Evolutionary conservation across 192 early-diverging fungal genomes (phyloP), one percentile per base, ranked within the genome.

Genomic region (Spinellus fusiger): DNA sequence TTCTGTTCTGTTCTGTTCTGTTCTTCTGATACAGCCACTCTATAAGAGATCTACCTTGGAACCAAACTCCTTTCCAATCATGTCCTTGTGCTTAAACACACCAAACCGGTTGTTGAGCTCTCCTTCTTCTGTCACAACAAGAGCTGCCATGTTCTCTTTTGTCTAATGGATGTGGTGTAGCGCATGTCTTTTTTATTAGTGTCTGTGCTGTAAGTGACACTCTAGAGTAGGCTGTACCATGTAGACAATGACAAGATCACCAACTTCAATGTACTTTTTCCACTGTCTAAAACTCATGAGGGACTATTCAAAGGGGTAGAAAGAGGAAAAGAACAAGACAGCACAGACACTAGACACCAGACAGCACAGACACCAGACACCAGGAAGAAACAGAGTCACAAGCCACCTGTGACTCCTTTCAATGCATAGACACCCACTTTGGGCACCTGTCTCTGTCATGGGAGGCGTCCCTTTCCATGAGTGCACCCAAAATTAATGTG

Each of bases 31-130:
- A n/a, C n/a, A n/a, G n/a, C n/a, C n/a, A n/a, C n/a, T n/a, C n/a
- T n/a, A n/a, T n/a, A 3, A 44, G 18, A 44, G 37, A 20, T 25
- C 27, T 59, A 90, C 84, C 69, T 87, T 92, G 15, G 82, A 82
- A 12, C 95, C 95, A 64, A 84, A 98, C 56, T 84, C 77, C 56
- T 88, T 85, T 18, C 94, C 94, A 54, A 98, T 86, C 80, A 96
- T 90, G 53, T 89, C 79, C 49, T 83, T 64, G 65, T 95, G 94
- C 23, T 70, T 74, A 60, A 90, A 98, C 46, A 59, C 68, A 27
- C 96, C 96, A 66, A 81, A 93, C 63, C 82, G 80, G 75, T 92
- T 95, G 70, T 87, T 84, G 59, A 84, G 85, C 16, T 79, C 55
- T 26, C 73, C 76, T 29, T 83, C 90, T 3, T 77, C 44, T 40